Base-by-base conservation (phyloP, 768 basidiomycete genomes). In the Cystobasidium ongulense region DNA sequence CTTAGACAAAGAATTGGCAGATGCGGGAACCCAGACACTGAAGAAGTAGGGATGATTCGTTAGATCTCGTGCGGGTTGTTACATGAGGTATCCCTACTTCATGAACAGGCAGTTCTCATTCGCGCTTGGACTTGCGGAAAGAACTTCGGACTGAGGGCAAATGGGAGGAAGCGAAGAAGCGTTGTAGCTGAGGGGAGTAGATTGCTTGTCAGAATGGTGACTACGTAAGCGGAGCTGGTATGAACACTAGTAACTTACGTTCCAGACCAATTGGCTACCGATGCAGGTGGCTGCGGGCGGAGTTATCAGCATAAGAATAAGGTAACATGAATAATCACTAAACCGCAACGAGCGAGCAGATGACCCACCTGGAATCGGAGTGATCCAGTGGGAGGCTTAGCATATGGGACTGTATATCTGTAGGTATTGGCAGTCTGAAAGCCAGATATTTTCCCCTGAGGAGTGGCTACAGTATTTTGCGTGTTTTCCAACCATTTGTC, bases 51-150 rank as follows among this genome's bases (percentile, higher is more conserved):
- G n/a, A 1, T 21, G 31, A 76, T 81, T 38, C 53, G 10, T 33
- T 68, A 1, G 21, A 23, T 43, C 1, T n/a, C 15, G 41, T 36
- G 25, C 68, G 35, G 31, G 78, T 7, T 82, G 80, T 4, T 89
- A 90, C 1, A 88, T 0, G 2, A 4, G 25, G 86, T 78, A 90
- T n/a, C n/a, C 92, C 35, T 89, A 82, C 29, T 89, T 82, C 83
- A 91, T 86, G 25, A 87, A 91, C 57, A 95, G 83, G 80, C 92
- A 95, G 80, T 93, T 90, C 80, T 93, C 92, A 0, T 83, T 68
- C 80, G 84, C 81, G 82, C 85, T 3, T 81, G 79, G n/a, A 85
- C 85, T 35, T 83, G 75, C 63, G 4, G 74, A 50, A 76, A 63
- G 36, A 0, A n/a, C 41, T 21, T 23, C n/a, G 46, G 73, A 81